Conservation (phyloP, 2,329 filamentous ascomycete species). For the Arthrobotrys iridis region DNA sequence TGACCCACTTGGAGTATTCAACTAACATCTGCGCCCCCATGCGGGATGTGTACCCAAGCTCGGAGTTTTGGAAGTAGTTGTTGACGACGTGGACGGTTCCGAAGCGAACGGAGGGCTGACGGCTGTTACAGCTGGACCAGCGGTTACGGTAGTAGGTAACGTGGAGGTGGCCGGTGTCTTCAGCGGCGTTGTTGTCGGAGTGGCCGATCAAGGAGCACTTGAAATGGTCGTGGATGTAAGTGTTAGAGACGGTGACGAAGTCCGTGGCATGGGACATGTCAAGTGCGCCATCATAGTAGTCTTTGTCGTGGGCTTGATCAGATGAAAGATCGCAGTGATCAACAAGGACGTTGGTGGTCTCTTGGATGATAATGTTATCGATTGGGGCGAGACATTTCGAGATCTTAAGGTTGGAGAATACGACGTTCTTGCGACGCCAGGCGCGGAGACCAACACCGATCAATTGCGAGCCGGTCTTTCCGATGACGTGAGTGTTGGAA, state of each 20-base stretch:
- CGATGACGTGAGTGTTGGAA: conserved; percentile 67
- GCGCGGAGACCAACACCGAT: conserved; percentile 67
- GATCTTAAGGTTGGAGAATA: conserved; percentile 72
- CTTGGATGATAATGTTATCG: conserved; percentile 71
- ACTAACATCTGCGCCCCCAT: conserved; percentile 69
- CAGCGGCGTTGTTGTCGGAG: conserved; percentile 40
- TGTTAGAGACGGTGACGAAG: conserved; percentile 67
- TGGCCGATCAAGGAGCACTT: conserved; percentile 43
- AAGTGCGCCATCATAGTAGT: conserved; percentile 73
- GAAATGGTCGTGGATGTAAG: conserved; percentile 47
- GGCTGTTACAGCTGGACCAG: conserved; percentile 71
- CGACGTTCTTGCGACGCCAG: conserved; percentile 68
- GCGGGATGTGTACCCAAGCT: conserved; percentile 69
- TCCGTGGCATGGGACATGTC: conserved; percentile 73
- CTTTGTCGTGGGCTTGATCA: conserved; percentile 70
- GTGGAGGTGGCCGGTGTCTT: conserved; percentile 67
- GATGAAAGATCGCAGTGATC: conserved; percentile 74
- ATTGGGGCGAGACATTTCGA: conserved; percentile 68
- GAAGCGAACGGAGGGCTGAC: conserved; percentile 72
- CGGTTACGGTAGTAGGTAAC: conserved; percentile 75
- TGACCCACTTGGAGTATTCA: conserved; percentile 65
- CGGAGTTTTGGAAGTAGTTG: conserved; percentile 64
- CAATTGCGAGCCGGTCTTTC: conserved; percentile 59
- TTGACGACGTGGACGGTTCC: conserved; percentile 73
- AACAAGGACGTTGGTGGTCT: conserved; percentile 71